phyloP scores from a whole-genome alignment of 495 filamentous ascomycete genomes.

The Annulohypoxylon stygium region DNA sequence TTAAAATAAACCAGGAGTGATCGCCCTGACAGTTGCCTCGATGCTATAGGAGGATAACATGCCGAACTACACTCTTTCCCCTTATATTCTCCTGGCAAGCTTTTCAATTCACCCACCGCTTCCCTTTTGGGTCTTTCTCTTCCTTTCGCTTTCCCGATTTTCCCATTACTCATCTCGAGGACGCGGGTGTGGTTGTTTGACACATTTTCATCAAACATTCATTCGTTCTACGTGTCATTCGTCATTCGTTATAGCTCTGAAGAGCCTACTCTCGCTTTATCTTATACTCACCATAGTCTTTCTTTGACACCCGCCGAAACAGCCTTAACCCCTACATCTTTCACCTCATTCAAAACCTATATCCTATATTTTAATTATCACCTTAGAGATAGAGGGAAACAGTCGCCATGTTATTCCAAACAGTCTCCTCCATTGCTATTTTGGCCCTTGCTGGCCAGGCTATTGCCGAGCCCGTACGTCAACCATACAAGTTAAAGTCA shows the following conservation, averaged over 20 bases:
- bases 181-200: constrained; percentile 32
- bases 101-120: constrained; percentile 25
- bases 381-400: constrained; percentile 17
- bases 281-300: constrained; percentile 33
- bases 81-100: constrained; percentile 13
- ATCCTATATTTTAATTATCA: background rate
- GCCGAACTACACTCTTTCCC: constrained; percentile 34
- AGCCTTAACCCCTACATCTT: constrained; percentile 14
- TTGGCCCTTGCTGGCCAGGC: constrained; percentile 56
- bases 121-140: constrained; percentile 38
- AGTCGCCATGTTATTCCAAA: constrained; percentile 56
- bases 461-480: constrained; percentile 54
- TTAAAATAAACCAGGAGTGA: constrained; percentile 46
- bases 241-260: constrained; percentile 31
- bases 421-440: constrained; percentile 56
- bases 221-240: constrained; percentile 20
- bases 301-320: constrained; percentile 28
- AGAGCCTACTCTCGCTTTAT: constrained; percentile 30
- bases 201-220: constrained; percentile 29
- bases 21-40: constrained; percentile 38
- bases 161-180: constrained; percentile 28
- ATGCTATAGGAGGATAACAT: constrained; percentile 27
- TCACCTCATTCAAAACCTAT: constrained; percentile 13
- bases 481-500: constrained; percentile 57
- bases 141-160: constrained; percentile 17